Evolutionary conservation across 768 basidiomycete genomes (phyloP).

Genomic region (Gloeophyllum trabeum): DNA sequence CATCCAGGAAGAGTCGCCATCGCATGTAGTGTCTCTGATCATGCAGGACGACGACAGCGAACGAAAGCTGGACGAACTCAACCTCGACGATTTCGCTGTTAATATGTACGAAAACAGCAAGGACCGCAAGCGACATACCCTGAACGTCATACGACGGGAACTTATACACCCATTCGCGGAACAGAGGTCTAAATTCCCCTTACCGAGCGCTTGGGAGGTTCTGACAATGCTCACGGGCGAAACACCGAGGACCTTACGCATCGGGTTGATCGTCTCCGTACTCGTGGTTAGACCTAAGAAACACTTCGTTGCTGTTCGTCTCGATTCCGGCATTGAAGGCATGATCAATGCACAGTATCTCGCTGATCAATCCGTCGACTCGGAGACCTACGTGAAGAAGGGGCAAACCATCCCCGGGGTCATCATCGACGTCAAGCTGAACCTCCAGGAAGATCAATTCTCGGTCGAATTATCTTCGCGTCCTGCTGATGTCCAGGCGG

Average conservation of each 20-base stretch:
- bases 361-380: constrained; percentile 30
- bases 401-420: constrained; percentile 75
- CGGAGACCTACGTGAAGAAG: constrained; percentile 47
- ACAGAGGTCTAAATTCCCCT: constrained; percentile 48
- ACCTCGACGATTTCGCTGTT: constrained; percentile 91
- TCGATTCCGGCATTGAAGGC: constrained; percentile 94
- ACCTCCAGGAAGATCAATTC: constrained; percentile 50
- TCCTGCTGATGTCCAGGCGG: constrained; percentile 42
- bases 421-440: constrained; percentile 61
- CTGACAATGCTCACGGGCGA: constrained; percentile 95
- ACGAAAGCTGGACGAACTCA: constrained; percentile 79
- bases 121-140: constrained; percentile 80
- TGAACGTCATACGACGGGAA: constrained; percentile 84
- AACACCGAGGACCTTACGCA: constrained; percentile 62
- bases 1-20: constrained; percentile 84
- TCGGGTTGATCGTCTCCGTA: constrained; percentile 76
- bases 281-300: constrained; percentile 46
- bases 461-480: constrained; percentile 68
- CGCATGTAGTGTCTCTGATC: constrained; percentile 76
- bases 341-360: constrained; percentile 52
- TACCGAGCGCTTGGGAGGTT: constrained; percentile 67
- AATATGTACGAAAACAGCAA: constrained; percentile 78
- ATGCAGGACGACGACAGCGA: constrained; percentile 75
- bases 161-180: constrained; percentile 75
- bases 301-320: constrained; percentile 47